These are phyloP conservation scores for Chrysanthemum makinoi DNA, from an alignment of 129 eudicot genomes.

Conservation along the genomic window DNA sequence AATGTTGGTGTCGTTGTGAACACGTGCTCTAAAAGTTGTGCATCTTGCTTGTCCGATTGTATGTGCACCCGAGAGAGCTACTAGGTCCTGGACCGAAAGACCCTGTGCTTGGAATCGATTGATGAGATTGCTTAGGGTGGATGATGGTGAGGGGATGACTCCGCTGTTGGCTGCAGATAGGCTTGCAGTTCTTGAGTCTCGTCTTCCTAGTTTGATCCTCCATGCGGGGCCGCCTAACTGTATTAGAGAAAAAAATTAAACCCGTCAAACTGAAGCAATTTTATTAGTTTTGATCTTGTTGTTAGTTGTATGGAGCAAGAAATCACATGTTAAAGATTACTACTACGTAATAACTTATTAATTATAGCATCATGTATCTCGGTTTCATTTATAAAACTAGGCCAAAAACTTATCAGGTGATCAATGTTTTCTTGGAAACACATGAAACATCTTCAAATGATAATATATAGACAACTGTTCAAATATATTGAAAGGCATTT, in stretches of 20 bases:
- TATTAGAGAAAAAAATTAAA: neutral
- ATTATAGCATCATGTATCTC: too few species aligned
- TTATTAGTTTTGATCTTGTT: neutral
- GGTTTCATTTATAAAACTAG: too few species aligned
- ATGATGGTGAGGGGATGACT: conserved; percentile 49
- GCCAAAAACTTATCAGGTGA: too few species aligned
- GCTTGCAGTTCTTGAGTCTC: conserved; percentile 60
- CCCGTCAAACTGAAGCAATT: neutral
- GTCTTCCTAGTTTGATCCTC: conserved; percentile 70
- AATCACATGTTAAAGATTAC: too few species aligned
- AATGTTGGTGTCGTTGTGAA: conserved; percentile 59
- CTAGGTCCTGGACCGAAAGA: conserved; percentile 63
- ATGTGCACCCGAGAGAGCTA: conserved; percentile 63
- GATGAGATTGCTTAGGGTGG: conserved; percentile 48
- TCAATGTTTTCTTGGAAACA: too few species aligned
- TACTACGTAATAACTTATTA: too few species aligned
- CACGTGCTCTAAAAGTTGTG: conserved; percentile 42
- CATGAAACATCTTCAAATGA: too few species aligned
- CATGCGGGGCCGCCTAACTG: conserved; percentile 84
- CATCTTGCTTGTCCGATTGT: conserved; percentile 79
- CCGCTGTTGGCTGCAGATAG: conserved; percentile 51
- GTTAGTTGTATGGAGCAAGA: too few species aligned
- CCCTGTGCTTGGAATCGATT: conserved; percentile 47
- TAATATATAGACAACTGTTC: too few species aligned
- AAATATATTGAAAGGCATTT: too few species aligned